phyloP scores from a whole-genome alignment of 164 flowering plant species.

The Paratinospora sagittata region DNA sequence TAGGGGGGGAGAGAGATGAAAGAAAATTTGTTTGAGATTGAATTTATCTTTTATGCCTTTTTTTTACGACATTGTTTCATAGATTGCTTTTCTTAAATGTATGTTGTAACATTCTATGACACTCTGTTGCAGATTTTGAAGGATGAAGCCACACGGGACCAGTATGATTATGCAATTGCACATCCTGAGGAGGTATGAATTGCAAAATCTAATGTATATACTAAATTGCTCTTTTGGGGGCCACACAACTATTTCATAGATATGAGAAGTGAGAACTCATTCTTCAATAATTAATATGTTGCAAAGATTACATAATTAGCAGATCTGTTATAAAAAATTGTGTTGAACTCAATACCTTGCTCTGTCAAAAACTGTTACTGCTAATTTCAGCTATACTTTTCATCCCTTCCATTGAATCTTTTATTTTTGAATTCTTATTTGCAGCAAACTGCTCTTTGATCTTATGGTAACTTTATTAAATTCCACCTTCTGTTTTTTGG shows the following conservation, averaged over 20 bases:
- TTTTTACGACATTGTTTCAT: background rate
- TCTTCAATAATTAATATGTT: background rate
- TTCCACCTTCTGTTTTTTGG: too few species aligned
- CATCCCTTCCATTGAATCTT: too few species aligned
- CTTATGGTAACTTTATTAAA: too few species aligned
- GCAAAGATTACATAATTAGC: background rate
- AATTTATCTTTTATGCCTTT: too few species aligned
- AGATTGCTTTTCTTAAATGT: background rate
- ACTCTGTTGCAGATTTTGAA: constrained; percentile 65
- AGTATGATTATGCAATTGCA: constrained; percentile 94
- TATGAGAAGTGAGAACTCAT: background rate
- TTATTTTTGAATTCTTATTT: too few species aligned
- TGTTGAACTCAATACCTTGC: background rate
- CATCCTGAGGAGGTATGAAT: constrained; percentile 88
- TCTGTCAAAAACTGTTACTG: too few species aligned
- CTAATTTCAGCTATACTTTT: too few species aligned
- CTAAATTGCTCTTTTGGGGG: background rate
- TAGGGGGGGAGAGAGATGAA: too few species aligned
- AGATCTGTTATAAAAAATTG: background rate
- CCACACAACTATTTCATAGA: background rate
- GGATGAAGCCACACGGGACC: constrained; percentile 82
- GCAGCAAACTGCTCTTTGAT: too few species aligned
- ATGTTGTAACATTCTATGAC: background rate
- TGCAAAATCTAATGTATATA: background rate
- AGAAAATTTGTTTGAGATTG: too few species aligned